Evolutionary conservation across 1,284 basidiomycete species (phyloP).

Genomic region (Anthracocystis setariae): DNA sequence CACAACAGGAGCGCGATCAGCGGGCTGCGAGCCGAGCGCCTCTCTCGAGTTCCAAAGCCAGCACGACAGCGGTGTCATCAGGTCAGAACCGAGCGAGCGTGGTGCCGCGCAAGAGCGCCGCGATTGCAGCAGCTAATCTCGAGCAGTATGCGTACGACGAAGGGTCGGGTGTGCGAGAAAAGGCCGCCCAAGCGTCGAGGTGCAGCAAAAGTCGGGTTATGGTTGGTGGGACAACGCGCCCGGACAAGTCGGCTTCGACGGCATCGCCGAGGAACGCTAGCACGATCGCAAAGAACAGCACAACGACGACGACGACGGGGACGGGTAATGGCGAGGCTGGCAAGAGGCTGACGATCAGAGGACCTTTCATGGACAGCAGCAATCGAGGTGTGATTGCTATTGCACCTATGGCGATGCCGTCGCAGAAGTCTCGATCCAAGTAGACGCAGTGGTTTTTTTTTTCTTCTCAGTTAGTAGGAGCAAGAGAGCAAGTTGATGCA

Average conservation of each 20-base stretch:
- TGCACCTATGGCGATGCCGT: slow-evolving; percentile 6
- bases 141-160: slow-evolving; percentile 26
- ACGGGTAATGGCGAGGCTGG: too few species aligned
- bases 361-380: slow-evolving; percentile 1
- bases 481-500: too few species aligned
- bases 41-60: background rate
- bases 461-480: too few species aligned
- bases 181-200: background rate
- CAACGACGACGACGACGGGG: background rate
- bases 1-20: background rate
- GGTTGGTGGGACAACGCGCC: background rate
- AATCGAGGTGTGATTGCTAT: background rate
- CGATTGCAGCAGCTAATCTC: slow-evolving; percentile 16
- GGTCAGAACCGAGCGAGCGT: slow-evolving; percentile 1
- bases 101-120: slow-evolving; percentile 24
- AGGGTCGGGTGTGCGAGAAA: background rate
- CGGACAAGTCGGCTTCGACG: background rate
- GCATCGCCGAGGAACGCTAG: slow-evolving; percentile 1
- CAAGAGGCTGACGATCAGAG: slow-evolving; percentile 24
- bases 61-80: background rate
- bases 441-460: background rate
- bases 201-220: background rate
- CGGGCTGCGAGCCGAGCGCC: background rate
- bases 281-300: background rate
- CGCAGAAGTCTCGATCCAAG: slow-evolving; percentile 12